These are phyloP conservation scores for Angomonas ambiguus DNA, from an alignment of 208 protist genomes.

Conservation along the genomic window DNA sequence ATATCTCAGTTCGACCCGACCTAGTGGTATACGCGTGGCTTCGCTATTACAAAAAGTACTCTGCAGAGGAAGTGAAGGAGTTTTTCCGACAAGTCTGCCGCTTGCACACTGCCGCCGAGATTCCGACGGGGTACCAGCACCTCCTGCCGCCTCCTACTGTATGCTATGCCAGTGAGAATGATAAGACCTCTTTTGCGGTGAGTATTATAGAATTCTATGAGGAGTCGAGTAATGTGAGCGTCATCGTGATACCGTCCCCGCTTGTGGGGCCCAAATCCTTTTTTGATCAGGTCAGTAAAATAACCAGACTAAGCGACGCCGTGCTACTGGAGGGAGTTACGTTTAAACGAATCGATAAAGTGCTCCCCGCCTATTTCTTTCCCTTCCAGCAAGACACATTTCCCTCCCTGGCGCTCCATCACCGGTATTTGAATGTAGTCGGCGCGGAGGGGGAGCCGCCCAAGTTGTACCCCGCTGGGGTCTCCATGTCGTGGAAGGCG, in stretches of 20 bases:
- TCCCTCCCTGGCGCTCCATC: conserved; percentile 64
- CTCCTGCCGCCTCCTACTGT: conserved; percentile 69
- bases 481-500: conserved; percentile 35
- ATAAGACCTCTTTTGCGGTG: conserved; percentile 36
- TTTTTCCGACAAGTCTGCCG: conserved; percentile 63
- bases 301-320: conserved; percentile 45
- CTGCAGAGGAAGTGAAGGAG: conserved; percentile 34
- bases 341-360: conserved; percentile 65
- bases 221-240: conserved; percentile 35
- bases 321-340: conserved; percentile 69
- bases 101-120: conserved; percentile 55
- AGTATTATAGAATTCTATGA: conserved; percentile 66
- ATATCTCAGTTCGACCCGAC: conserved; percentile 56
- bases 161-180: conserved; percentile 19
- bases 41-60: conserved; percentile 35
- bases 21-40: conserved; percentile 56
- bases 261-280: conserved; percentile 54
- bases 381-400: conserved; percentile 81
- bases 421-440: conserved; percentile 78
- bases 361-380: conserved; percentile 59
- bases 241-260: conserved; percentile 71
- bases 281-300: conserved; percentile 49
- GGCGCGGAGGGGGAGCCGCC: conserved; percentile 45
- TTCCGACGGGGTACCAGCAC: conserved; percentile 64
- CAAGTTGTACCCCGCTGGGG: conserved; percentile 68